These are phyloP conservation scores for Ceratocystiopsis minuta DNA, from an alignment of 2,329 filamentous ascomycete species.

Conservation along the genomic window DNA sequence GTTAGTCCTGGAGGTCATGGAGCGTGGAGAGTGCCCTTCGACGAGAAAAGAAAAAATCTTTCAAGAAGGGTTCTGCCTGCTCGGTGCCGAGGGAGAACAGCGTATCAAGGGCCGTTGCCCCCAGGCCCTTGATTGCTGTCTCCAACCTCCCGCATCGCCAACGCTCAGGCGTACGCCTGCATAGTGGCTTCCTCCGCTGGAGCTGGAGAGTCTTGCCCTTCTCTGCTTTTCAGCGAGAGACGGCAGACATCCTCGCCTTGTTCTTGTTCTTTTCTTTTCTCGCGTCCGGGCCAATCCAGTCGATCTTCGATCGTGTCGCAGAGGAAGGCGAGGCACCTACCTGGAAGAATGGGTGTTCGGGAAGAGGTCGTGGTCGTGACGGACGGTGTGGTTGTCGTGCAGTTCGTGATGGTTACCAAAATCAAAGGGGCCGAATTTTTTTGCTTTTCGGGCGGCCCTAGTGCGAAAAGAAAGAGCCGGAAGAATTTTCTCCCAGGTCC, in stretches of 20 bases:
- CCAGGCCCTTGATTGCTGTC: constrained; percentile 36
- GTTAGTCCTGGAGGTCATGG: constrained; percentile 45
- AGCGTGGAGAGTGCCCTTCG: constrained; percentile 54
- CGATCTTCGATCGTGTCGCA: not conserved
- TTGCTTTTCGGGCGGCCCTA: constrained; percentile 2
- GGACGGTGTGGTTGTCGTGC: constrained; percentile 1
- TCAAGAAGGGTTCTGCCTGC: constrained; percentile 50
- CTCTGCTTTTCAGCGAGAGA: not conserved
- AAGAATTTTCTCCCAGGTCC: constrained; percentile 4
- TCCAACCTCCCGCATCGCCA: constrained; percentile 29
- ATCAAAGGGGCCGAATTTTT: not conserved
- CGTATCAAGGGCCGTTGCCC: constrained; percentile 32
- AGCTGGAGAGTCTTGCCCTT: not conserved
- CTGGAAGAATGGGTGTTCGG: not conserved
- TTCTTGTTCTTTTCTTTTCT: constrained; percentile 6
- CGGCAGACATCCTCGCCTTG: not conserved
- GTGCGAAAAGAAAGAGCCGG: constrained; percentile 4
- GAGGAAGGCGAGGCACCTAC: constrained; percentile 4
- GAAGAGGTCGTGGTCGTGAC: too few relatives aligned
- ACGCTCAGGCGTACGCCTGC: too few relatives aligned
- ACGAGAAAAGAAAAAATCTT: constrained; percentile 7
- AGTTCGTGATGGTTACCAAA: not conserved
- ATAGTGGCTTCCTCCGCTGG: not conserved
- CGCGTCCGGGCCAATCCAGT: constrained; percentile 14
- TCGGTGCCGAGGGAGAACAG: constrained; percentile 45